phyloP scores from a whole-genome alignment of 257 asterid genomes.

The Gentiana macrophylla region DNA sequence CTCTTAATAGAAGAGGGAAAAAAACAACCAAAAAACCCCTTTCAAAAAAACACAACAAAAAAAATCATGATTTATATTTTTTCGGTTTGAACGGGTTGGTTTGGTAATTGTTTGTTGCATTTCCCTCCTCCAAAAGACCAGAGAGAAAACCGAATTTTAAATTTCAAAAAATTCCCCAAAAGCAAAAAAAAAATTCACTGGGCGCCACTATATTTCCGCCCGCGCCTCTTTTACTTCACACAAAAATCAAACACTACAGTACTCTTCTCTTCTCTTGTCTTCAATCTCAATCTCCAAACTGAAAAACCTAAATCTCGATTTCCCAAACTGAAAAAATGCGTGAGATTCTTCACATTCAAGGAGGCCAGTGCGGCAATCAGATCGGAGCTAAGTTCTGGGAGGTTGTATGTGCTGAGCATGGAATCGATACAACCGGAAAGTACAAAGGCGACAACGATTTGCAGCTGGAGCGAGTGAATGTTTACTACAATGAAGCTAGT shows the following conservation, averaged over 20 bases:
- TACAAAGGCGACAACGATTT: slow-evolving; percentile 55
- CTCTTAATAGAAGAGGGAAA: no score
- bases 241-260: neutral
- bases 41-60: no score
- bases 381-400: slow-evolving; percentile 76
- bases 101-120: no score
- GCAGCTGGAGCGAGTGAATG: slow-evolving; percentile 69
- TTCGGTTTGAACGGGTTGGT: no score
- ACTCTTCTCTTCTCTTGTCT: neutral
- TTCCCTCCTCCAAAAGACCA: no score
- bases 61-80: no score
- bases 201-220: neutral
- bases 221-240: neutral
- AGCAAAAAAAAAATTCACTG: neutral
- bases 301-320: no score
- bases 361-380: slow-evolving; percentile 84
- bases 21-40: no score
- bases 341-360: slow-evolving; percentile 76
- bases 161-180: slow-evolving; percentile 11
- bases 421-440: slow-evolving; percentile 63
- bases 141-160: neutral
- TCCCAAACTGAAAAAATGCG: slow-evolving; percentile 31
- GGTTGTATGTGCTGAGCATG: slow-evolving; percentile 63
- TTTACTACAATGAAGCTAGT: slow-evolving; percentile 69
- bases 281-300: neutral